A percentile compares a stretch with the other conserved stretches of the same genome.
phyloP scores from a whole-genome alignment of 2,329 filamentous ascomycete species.

The Aquanectria penicillioides region DNA sequence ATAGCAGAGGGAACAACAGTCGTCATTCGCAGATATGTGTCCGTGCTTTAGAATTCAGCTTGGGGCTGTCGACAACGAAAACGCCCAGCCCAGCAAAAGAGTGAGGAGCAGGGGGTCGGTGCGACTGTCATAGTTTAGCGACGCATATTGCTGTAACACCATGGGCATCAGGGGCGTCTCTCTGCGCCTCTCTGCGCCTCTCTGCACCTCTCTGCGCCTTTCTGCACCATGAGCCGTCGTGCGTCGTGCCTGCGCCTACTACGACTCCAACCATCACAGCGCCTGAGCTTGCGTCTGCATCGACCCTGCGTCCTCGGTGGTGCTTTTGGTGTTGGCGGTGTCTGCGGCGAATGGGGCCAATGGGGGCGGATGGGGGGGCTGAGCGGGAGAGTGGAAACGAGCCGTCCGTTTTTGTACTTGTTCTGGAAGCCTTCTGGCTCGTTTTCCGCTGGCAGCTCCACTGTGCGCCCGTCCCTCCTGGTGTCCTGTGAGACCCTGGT shows the following conservation, averaged over 20 bases:
- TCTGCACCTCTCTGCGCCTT: no score
- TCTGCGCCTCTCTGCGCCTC: neutral
- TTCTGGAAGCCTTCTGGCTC: conserved; percentile 41
- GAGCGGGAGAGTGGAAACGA: conserved; percentile 5
- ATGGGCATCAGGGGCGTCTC: neutral
- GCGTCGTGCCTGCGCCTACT: neutral
- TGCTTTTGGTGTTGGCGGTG: neutral
- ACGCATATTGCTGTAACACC: neutral
- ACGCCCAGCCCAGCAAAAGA: no score
- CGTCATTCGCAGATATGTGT: neutral
- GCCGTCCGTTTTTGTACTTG: conserved; percentile 25
- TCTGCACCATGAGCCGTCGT: no score
- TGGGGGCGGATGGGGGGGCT: no score
- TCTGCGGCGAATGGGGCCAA: conserved; percentile 2
- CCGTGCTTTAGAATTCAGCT: neutral
- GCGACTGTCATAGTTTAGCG: neutral
- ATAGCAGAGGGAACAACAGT: neutral
- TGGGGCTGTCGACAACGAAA: no score
- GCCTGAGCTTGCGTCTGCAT: no score
- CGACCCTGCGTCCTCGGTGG: neutral
- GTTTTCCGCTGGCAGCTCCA: neutral
- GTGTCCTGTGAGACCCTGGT: conserved; percentile 18
- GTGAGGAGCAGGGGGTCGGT: no score
- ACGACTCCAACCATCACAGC: no score
- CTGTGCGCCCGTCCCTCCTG: conserved; percentile 5